Evolutionary conservation across 2,329 filamentous ascomycete genomes (phyloP), one percentile per base, ranked within the genome.

Genomic region (Lasiodiplodia theobromae): DNA sequence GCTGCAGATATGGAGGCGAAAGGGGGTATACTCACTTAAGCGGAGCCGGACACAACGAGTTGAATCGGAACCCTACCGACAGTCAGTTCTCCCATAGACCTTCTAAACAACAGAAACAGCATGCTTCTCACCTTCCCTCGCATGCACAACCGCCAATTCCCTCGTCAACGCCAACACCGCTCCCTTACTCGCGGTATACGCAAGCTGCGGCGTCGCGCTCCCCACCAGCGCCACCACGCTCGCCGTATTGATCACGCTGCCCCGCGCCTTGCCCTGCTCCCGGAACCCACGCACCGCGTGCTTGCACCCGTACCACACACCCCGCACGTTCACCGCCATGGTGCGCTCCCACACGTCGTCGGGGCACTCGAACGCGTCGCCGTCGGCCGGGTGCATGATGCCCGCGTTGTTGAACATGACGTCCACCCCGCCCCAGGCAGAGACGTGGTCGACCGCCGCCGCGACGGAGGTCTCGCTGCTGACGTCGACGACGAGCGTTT

Each of bases 351-450:
- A 97, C 84, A 97, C 94, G 75, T 88, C 89, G 83, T 97, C 93
- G 62, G 92, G 90, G 1, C 94, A 97, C 78, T 91, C 88, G 78
- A 96, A 84, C 58, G 94, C 93, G 79, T 80, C 78, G 44, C 81
- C 83, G 70, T 85, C 83, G 69, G 91, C 86, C 58, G 89, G 90
- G 83, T 97, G 94, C 94, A 97, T 97, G 81, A 97, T 97, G 67
- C 94, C 94, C 28, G 94, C 94, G 80, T 97, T 97, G 88, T 97
- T 97, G 89, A 97, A 97, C 75, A 97, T 92, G 77, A 97, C 85
- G 79, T 97, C 94, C 2, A 96, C 82, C 53, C 94, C 94, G 76
- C 94, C 94, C 92, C 92, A 96, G 68, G 87, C 78, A 80, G 97
- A 94, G 69, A 95, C 82, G 11, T 87, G 82, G 73, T 92, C 91